phyloP scores from a whole-genome alignment of 2,329 filamentous ascomycete genomes.

The Xylaria sp. region DNA sequence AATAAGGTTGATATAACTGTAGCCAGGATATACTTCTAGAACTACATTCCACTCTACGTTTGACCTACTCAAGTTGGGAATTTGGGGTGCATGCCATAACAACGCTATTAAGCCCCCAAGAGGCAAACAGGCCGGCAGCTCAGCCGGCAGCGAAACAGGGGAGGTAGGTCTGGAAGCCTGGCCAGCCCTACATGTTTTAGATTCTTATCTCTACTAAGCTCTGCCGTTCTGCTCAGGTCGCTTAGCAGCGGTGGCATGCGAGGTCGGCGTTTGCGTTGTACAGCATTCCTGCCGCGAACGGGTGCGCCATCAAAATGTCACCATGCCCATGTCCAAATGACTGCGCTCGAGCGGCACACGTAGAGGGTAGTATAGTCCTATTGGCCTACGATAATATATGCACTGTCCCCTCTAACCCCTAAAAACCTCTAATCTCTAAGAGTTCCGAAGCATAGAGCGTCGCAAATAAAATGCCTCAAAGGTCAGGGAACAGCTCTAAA shows the following conservation, averaged over 20 bases:
- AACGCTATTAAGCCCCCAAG: not conserved
- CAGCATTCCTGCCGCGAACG: conserved; percentile 1
- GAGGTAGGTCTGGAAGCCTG: conserved; percentile 9
- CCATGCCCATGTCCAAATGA: conserved; percentile 9
- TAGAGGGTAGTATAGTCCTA: not conserved
- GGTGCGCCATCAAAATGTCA: not conserved
- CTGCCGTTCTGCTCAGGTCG: conserved; percentile 4
- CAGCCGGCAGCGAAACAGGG: conserved; percentile 1
- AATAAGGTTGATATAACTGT: too few species aligned
- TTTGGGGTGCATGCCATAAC: not conserved
- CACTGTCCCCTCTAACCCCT: not conserved
- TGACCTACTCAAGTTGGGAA: not conserved
- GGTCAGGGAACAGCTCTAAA: conserved; percentile 39
- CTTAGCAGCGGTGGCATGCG: conserved; percentile 4
- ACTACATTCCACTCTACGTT: not conserved
- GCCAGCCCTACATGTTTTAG: conserved; percentile 4
- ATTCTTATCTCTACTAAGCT: not conserved
- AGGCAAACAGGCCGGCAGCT: conserved; percentile 6
- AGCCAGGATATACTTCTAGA: not conserved
- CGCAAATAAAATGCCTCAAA: conserved; percentile 1
- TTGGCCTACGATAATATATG: not conserved
- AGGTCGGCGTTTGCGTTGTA: not conserved
- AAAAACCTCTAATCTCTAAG: not conserved
- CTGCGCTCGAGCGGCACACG: not conserved
- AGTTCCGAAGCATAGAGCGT: not conserved